Conservation (phyloP, 306 rosid genomes). For the Betula pendula region DNA sequence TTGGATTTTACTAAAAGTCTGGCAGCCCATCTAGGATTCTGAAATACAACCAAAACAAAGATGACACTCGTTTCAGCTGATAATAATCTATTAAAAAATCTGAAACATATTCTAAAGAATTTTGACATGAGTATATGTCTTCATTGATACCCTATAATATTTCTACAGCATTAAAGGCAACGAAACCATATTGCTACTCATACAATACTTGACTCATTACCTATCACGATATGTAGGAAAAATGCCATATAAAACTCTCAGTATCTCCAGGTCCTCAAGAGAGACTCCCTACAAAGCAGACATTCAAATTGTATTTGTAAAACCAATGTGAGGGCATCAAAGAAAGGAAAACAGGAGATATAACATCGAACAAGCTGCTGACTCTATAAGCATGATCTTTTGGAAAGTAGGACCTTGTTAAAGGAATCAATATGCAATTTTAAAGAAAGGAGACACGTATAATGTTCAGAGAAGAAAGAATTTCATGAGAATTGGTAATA, state of each 20-base stretch:
- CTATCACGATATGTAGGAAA: constrained; percentile 88
- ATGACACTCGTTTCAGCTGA: neutral
- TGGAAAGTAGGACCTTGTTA: neutral
- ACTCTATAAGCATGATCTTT: neutral
- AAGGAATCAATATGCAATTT: neutral
- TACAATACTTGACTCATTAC: constrained; percentile 39
- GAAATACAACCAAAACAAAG: neutral
- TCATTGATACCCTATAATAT: neutral
- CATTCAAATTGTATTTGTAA: constrained; percentile 11
- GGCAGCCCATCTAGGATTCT: neutral
- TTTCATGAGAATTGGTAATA: neutral
- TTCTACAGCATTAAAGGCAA: neutral
- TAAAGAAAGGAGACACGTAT: neutral
- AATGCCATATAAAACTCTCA: constrained; percentile 78
- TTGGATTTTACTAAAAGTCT: neutral
- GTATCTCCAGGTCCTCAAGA: constrained; percentile 76
- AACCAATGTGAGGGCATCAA: neutral
- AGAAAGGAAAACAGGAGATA: neutral
- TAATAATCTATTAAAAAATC: neutral
- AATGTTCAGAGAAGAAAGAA: neutral
- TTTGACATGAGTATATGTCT: neutral
- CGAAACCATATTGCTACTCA: constrained; percentile 16
- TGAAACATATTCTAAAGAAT: neutral
- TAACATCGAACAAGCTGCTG: neutral
- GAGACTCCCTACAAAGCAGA: constrained; percentile 63